Conservation (phyloP, 805 yeast species). For the Yarrowia sp. region DNA sequence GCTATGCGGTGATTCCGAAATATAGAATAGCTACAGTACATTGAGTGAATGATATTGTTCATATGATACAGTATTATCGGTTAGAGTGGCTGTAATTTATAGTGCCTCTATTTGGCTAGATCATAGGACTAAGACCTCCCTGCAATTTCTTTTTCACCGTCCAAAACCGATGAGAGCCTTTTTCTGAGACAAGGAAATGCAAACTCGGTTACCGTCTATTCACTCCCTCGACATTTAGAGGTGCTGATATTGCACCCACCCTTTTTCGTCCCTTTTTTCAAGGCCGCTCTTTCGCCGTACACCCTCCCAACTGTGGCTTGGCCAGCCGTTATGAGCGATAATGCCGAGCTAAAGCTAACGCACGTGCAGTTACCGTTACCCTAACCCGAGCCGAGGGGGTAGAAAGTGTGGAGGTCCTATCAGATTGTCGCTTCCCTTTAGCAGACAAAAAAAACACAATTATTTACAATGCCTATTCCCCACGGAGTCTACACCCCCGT, state of each 20-base stretch:
- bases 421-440: constrained; percentile 7
- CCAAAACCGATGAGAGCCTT: background rate
- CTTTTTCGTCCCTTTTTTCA: too few relatives aligned
- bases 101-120: too few relatives aligned
- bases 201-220: background rate
- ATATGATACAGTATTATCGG: background rate
- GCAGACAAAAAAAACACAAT: background rate
- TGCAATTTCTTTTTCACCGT: background rate
- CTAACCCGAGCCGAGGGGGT: constrained; percentile 33
- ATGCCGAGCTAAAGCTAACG: constrained; percentile 24
- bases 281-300: too few relatives aligned
- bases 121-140: too few relatives aligned
- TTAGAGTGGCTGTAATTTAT: too few relatives aligned
- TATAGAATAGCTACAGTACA: background rate
- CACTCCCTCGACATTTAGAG: background rate
- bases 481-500: constrained; percentile 59
- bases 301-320: constrained; percentile 9
- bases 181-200: background rate
- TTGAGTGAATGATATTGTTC: background rate
- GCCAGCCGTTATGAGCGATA: constrained; percentile 4
- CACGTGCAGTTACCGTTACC: constrained; percentile 37
- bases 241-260: too few relatives aligned
- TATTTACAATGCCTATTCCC: constrained; percentile 38
- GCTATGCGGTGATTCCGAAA: background rate
- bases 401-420: constrained; percentile 28